These are phyloP conservation scores for Fusarium agapanthi DNA, from an alignment of 2,329 filamentous ascomycete species.

Conservation along the genomic window DNA sequence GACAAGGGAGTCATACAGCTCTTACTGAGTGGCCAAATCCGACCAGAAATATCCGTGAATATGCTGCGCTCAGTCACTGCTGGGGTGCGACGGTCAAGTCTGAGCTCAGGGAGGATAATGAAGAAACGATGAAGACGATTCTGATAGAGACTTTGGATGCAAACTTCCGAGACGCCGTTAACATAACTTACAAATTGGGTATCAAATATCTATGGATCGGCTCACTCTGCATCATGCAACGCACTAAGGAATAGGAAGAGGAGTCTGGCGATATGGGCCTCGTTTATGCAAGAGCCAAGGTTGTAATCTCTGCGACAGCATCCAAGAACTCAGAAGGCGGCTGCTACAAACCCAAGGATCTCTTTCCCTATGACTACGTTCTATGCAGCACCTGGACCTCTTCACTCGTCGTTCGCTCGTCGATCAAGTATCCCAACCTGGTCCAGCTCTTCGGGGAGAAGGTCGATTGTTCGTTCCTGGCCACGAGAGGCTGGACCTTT, in stretches of 20 bases:
- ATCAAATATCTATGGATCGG: neutral
- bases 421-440: neutral
- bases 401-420: neutral
- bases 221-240: neutral
- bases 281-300: neutral
- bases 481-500: neutral
- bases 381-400: fast-evolving
- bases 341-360: neutral
- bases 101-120: neutral
- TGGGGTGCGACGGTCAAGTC: neutral
- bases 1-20: fast-evolving
- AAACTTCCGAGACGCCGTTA: neutral
- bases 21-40: fast-evolving
- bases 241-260: neutral
- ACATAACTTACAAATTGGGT: neutral
- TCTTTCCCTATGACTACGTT: neutral
- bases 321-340: neutral
- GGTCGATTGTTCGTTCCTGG: neutral
- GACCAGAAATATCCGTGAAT: fast-evolving
- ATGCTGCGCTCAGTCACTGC: neutral
- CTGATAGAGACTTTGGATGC: neutral
- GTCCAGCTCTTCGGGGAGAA: fast-evolving
- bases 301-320: neutral
- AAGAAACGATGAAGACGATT: neutral
- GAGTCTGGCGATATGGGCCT: neutral